Percentiles rank a stretch among this genome's conserved stretches.
phyloP scores from a whole-genome alignment of 257 asterid species.

The Solanum tacnaense region DNA sequence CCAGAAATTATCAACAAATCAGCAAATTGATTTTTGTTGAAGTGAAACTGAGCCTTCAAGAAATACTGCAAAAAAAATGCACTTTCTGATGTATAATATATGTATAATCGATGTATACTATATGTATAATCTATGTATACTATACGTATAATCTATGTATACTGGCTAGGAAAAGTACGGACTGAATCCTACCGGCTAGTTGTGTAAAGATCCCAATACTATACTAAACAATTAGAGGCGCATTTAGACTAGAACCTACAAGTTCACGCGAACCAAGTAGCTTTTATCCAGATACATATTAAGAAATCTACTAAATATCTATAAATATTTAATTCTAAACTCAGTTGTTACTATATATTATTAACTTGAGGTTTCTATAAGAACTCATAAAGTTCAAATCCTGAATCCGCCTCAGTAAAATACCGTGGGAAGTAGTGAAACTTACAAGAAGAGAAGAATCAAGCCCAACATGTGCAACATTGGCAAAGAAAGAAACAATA shows the following conservation, averaged over 20 bases:
- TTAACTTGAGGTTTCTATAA: background rate
- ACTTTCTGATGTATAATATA: background rate
- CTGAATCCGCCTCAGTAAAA: background rate
- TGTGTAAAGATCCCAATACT: background rate
- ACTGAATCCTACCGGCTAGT: background rate
- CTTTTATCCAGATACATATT: background rate
- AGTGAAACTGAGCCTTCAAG: constrained; percentile 86
- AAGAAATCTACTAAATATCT: background rate
- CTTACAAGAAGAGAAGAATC: constrained; percentile 56
- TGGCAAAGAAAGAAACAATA: constrained; percentile 48
- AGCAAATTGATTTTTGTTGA: constrained; percentile 82
- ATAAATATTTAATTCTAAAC: background rate
- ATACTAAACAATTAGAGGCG: background rate
- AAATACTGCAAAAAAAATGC: constrained; percentile 42
- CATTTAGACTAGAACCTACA: background rate
- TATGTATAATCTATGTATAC: background rate
- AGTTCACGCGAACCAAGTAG: background rate
- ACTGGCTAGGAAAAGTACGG: background rate
- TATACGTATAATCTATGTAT: background rate
- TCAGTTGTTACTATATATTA: background rate
- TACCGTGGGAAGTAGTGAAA: background rate
- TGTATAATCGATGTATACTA: background rate
- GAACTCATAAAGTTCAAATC: background rate
- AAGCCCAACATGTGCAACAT: constrained; percentile 70
- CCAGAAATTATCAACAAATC: constrained; percentile 77